Base-by-base conservation (phyloP, 164 flowering plant genomes). In the Echeveria elegans region DNA sequence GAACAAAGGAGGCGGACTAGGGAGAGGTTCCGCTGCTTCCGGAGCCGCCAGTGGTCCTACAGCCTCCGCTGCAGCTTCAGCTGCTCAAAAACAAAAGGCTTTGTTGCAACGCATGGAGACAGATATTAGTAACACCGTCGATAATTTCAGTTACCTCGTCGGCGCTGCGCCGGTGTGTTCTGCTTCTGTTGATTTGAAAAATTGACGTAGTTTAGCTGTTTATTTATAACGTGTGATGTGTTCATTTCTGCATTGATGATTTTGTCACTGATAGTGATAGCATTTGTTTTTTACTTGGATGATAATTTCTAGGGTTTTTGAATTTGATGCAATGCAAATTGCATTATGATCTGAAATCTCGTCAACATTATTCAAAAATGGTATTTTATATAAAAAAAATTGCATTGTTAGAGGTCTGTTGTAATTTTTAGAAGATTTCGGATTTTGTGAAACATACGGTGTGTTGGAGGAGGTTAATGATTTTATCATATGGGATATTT, bases 21-120 rank as follows among this genome's bases (percentile, higher is more conserved):
- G 81, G 30, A 74, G 72, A 5, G 73, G 78, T 6, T 76, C 78
- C 10, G 73, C 73, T 11, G 73, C 74, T 6, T 77, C 76, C 23
- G 82, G 64, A n/a, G 40, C 73, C 4, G 89, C 78, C 16, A 71
- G 75, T 65, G 95, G 95, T 9, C 93, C 97, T 1, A 88, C 94
- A 0, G 88, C 89, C 0, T 86, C 89, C 0, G 97, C 97, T 0
- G 93, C 90, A 0, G 84, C 88, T 0, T 80, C 94, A 0, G 96
- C 97, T 15, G 87, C 89, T 19, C 96, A 90, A 78, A 93, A 93
- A 78, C 96, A 93, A 76, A 93, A 86, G 73, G 64, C 81, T 0
- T 74, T 93, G 73, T 63, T 88, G 74, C 96, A 90, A 71, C 79
- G 89, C 69, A 87, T 87, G 30, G 94, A 93, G 45, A 73, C 73